Percentiles rank a stretch among this genome's conserved stretches.
Conservation (phyloP, 2,329 filamentous ascomycete species). For the Plenodomus biglobosus region DNA sequence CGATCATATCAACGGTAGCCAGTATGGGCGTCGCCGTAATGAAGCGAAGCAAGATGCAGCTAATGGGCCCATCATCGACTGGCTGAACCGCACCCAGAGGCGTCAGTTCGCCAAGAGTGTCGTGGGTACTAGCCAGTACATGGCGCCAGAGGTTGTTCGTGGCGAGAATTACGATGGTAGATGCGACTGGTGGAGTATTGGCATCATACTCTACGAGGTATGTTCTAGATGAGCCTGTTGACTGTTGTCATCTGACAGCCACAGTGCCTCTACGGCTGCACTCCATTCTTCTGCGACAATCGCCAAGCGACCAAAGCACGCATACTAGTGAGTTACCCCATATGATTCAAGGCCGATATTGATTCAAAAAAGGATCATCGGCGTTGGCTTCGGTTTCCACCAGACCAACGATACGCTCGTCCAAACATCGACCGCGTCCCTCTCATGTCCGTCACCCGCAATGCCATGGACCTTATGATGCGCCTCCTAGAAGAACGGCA, state of each 20-base stretch:
- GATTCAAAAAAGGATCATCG: conserved; percentile 63
- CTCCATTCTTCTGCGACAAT: conserved; percentile 82
- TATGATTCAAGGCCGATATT: background rate
- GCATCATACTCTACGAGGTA: conserved; percentile 86
- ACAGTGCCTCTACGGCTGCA: conserved; percentile 87
- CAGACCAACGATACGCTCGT: conserved; percentile 53
- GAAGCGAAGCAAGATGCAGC: conserved; percentile 24
- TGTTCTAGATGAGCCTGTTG: conserved; percentile 4
- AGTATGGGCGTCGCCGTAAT: conserved; percentile 15
- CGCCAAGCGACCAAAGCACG: conserved; percentile 82
- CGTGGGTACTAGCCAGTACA: conserved; percentile 95
- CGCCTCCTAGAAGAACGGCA: conserved; percentile 74
- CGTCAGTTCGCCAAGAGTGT: conserved; percentile 78
- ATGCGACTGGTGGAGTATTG: conserved; percentile 97
- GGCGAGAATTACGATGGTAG: conserved; percentile 84
- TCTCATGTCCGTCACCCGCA: conserved; percentile 60
- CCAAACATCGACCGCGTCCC: conserved; percentile 51
- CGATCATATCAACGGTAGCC: conserved; percentile 42
- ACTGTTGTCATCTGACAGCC: background rate
- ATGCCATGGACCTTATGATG: conserved; percentile 76
- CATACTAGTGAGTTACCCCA: conserved; percentile 64
- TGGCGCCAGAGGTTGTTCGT: conserved; percentile 90
- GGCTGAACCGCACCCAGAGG: conserved; percentile 54
- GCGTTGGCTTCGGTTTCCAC: conserved; percentile 70
- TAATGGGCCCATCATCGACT: conserved; percentile 42